Evolutionary conservation across 1,284 basidiomycete species (phyloP).

Genomic region (Athelia psychrophila): DNA sequence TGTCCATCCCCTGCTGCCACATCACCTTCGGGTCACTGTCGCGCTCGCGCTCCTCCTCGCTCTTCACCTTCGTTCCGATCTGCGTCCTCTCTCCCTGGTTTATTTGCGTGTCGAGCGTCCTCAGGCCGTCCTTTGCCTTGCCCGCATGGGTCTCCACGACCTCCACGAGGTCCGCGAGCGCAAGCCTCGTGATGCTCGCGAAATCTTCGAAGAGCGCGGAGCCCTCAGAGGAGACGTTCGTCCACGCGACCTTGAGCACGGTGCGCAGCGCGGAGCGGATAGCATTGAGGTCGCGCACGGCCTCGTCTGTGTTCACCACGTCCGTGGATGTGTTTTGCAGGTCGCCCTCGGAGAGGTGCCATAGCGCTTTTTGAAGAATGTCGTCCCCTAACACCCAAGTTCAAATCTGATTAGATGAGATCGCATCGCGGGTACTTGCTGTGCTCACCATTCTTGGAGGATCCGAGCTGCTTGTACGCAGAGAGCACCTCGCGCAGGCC

Average conservation of each 20-base stretch:
- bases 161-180: slow-evolving; percentile 62
- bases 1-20: slow-evolving; percentile 66
- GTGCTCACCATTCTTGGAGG: slow-evolving; percentile 51
- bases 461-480: slow-evolving; percentile 50
- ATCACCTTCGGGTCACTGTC: slow-evolving; percentile 37
- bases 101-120: slow-evolving; percentile 53
- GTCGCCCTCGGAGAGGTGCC: slow-evolving; percentile 56
- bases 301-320: slow-evolving; percentile 39
- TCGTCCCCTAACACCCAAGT: slow-evolving; percentile 55
- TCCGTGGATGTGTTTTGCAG: slow-evolving; percentile 32
- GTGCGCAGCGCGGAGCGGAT: slow-evolving; percentile 46
- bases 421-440: not conserved
- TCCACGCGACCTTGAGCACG: slow-evolving; percentile 49
- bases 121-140: slow-evolving; percentile 45
- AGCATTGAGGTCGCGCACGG: slow-evolving; percentile 43
- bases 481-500: slow-evolving; percentile 46
- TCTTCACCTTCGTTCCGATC: slow-evolving; percentile 49
- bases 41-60: slow-evolving; percentile 41
- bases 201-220: slow-evolving; percentile 55
- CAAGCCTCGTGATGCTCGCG: slow-evolving; percentile 57
- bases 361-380: slow-evolving; percentile 58
- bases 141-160: slow-evolving; percentile 47
- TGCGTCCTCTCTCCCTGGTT: slow-evolving; percentile 55
- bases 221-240: slow-evolving; percentile 49
- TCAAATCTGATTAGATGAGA: slow-evolving; percentile 1